These are phyloP conservation scores for Trichomonas gallinae DNA, from an alignment of 208 protist genomes.

Conservation along the genomic window DNA sequence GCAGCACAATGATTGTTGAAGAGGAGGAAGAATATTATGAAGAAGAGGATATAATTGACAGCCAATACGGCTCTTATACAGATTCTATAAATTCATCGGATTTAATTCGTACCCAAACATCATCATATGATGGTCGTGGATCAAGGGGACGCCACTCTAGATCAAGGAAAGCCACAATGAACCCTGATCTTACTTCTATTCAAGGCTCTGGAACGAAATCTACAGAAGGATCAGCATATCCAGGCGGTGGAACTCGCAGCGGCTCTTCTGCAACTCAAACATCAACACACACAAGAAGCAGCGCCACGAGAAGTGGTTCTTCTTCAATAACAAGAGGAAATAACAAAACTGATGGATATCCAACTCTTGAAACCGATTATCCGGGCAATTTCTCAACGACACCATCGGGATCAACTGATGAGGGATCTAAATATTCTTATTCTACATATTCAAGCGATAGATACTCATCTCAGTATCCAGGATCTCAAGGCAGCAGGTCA, in stretches of 20 bases:
- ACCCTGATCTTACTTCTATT: neutral
- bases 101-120: neutral
- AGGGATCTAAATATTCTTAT: neutral
- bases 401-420: neutral
- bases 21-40: neutral
- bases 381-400: neutral
- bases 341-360: neutral
- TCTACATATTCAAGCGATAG: neutral
- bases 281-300: neutral
- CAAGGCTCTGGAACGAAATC: neutral
- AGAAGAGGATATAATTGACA: neutral
- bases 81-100: neutral
- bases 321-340: neutral
- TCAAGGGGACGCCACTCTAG: neutral
- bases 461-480: neutral
- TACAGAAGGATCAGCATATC: neutral
- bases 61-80: neutral
- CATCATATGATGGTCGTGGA: neutral
- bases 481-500: neutral
- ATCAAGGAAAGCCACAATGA: neutral
- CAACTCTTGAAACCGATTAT: neutral
- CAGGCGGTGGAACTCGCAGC: neutral
- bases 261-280: neutral
- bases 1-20: neutral
- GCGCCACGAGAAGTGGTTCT: neutral